phyloP scores from a whole-genome alignment of 768 basidiomycete species.

The Psilocybe cubensis region DNA sequence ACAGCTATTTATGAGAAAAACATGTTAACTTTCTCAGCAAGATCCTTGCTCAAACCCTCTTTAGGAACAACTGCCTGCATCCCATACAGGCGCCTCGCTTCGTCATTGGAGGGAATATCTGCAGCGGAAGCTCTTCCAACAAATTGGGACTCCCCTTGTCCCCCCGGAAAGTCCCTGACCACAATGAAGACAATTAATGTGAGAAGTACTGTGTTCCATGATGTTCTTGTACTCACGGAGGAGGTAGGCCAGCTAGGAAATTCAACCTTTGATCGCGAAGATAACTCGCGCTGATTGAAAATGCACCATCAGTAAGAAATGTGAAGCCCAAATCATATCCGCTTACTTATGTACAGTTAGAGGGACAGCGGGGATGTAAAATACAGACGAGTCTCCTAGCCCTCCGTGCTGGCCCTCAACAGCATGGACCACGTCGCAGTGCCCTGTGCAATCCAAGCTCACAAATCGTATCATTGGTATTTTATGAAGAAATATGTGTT shows the following conservation, averaged over 20 bases:
- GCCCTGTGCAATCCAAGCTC: slow-evolving; percentile 38
- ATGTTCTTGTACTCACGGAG: slow-evolving; percentile 40
- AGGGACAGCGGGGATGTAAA: slow-evolving; percentile 60
- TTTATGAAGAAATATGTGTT: background rate
- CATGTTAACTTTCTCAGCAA: slow-evolving; percentile 18
- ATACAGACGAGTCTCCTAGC: slow-evolving; percentile 51
- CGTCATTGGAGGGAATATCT: slow-evolving; percentile 31
- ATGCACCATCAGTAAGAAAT: background rate
- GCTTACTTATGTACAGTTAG: slow-evolving; percentile 52
- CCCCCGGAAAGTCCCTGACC: slow-evolving; percentile 54
- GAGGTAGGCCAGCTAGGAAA: slow-evolving; percentile 50
- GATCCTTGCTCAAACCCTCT: background rate
- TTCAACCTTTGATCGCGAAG: slow-evolving; percentile 52
- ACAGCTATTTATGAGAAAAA: slow-evolving; percentile 1
- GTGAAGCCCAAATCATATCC: background rate
- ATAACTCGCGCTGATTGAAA: slow-evolving; percentile 40
- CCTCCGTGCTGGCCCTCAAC: slow-evolving; percentile 55
- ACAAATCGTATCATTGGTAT: background rate
- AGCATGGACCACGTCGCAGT: slow-evolving; percentile 59
- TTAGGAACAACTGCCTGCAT: slow-evolving; percentile 37
- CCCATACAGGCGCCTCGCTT: slow-evolving; percentile 45
- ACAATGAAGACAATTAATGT: background rate
- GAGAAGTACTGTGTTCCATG: background rate
- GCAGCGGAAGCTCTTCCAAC: slow-evolving; percentile 36
- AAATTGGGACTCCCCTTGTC: slow-evolving; percentile 51